Evolutionary conservation across 1,284 basidiomycete species (phyloP), one percentile per base, ranked within the genome.

Genomic region (Mycena citricolor): DNA sequence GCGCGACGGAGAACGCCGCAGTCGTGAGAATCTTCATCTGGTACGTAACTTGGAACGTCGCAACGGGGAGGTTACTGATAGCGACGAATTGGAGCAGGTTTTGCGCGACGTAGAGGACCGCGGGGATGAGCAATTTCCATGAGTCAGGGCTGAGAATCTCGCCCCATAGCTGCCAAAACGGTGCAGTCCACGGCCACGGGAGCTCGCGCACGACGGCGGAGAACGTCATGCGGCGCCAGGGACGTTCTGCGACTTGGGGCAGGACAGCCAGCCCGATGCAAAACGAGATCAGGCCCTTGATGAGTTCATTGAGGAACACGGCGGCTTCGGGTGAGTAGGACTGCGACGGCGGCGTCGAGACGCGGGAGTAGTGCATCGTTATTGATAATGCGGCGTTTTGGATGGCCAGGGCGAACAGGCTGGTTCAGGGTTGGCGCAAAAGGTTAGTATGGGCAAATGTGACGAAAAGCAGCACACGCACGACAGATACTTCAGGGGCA

Each of bases 1-100:
- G 73, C 8, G 91, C 61, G 47, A 97, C 94, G 29, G 90, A 94
- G 67, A 95, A 97, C 33, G 85, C 89, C 12, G 94, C 94, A 10
- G 94, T 98, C 21, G 94, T 97, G 51, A 98, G 81, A 57, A 98
- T 97, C 72, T 97, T 95, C 90, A 94, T 94, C 66, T 95, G 92
- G 67, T 95, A 95, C 42, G 88, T 91, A 60, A 94, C 90, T 64
- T 93, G 90, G 70, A 97, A 98, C 14, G 94, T 94, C 11, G 94
- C 92, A 16, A 91, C 92, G 49, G 93, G 90, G 47, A 98, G 77
- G 63, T 97, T 97, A 44, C 87, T 86, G 19, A 90, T 88, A 12
- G 94, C 94, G 47, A 95, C 86, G 66, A 93, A 97, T 65, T 97
- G 94, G 30, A 98, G 75, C 65, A 93, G 94, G 73, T 97, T 97